These are phyloP conservation scores for Postia placenta DNA, from an alignment of 768 basidiomycete genomes.

Conservation along the genomic window DNA sequence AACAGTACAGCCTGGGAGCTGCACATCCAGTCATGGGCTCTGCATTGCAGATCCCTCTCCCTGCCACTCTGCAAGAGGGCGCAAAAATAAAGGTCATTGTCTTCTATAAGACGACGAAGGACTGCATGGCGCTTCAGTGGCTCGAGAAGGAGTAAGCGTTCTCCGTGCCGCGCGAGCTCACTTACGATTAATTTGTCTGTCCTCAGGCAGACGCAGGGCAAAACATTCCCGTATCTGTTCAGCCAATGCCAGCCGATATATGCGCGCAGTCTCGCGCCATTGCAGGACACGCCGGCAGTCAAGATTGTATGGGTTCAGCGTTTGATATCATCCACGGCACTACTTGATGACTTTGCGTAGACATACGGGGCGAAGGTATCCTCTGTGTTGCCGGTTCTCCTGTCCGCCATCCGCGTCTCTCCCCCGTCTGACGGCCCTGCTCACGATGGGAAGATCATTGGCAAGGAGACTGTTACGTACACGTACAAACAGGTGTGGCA, in stretches of 20 bases:
- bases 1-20: constrained; percentile 46
- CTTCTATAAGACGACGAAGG: constrained; percentile 66
- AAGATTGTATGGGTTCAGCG: constrained; percentile 74
- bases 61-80: constrained; percentile 34
- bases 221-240: constrained; percentile 80
- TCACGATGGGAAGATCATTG: constrained; percentile 70
- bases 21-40: constrained; percentile 74
- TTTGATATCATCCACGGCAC: background rate
- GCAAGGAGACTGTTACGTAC: constrained; percentile 70
- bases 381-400: constrained; percentile 78
- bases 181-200: constrained; percentile 2
- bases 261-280: constrained; percentile 69
- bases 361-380: constrained; percentile 80
- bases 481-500: constrained; percentile 64
- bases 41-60: constrained; percentile 58
- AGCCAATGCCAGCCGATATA: constrained; percentile 94
- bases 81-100: constrained; percentile 45
- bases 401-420: constrained; percentile 77
- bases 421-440: constrained; percentile 66
- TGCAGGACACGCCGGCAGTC: constrained; percentile 86
- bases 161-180: background rate
- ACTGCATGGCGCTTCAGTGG: constrained; percentile 83
- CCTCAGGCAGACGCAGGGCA: constrained; percentile 65
- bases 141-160: constrained; percentile 62
- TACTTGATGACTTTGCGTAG: constrained; percentile 25